Conservation (phyloP, 441 rosid genomes). For the Bocquillonia castaneifolia region DNA sequence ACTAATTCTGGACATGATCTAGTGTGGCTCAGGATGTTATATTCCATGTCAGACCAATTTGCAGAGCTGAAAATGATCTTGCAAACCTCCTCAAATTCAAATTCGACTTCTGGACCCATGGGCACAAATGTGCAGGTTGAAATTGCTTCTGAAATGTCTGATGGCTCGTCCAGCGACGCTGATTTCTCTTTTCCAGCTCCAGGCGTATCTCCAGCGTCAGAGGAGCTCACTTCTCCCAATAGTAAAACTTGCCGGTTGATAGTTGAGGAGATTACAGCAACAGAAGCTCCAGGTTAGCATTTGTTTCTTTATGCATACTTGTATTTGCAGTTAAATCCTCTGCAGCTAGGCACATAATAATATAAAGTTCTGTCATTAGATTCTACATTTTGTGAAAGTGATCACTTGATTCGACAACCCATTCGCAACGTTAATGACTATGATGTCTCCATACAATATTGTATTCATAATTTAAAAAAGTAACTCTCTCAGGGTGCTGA, state of each 20-base stretch:
- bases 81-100: conserved; percentile 46
- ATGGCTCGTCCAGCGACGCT: conserved; percentile 58
- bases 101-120: conserved; percentile 41
- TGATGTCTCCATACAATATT: too few relatives aligned
- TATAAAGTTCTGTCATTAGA: not conserved
- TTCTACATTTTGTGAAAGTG: not conserved
- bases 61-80: conserved; percentile 70
- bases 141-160: conserved; percentile 49
- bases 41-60: conserved; percentile 81
- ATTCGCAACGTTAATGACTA: too few relatives aligned
- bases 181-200: conserved; percentile 67
- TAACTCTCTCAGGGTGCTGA: not conserved
- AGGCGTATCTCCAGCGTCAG: conserved; percentile 35
- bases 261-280: conserved; percentile 56
- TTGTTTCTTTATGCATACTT: conserved; percentile 17
- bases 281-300: conserved; percentile 55
- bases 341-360: not conserved
- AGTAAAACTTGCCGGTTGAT: conserved; percentile 39
- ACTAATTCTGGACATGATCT: conserved; percentile 59
- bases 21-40: conserved; percentile 87
- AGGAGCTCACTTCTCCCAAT: conserved; percentile 28
- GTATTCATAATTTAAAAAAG: not conserved
- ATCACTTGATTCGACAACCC: conserved; percentile 1
- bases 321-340: conserved; percentile 15
- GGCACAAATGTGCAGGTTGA: conserved; percentile 45